Conservation (phyloP, 2,329 filamentous ascomycete genomes). For the Colletotrichum camelliae region DNA sequence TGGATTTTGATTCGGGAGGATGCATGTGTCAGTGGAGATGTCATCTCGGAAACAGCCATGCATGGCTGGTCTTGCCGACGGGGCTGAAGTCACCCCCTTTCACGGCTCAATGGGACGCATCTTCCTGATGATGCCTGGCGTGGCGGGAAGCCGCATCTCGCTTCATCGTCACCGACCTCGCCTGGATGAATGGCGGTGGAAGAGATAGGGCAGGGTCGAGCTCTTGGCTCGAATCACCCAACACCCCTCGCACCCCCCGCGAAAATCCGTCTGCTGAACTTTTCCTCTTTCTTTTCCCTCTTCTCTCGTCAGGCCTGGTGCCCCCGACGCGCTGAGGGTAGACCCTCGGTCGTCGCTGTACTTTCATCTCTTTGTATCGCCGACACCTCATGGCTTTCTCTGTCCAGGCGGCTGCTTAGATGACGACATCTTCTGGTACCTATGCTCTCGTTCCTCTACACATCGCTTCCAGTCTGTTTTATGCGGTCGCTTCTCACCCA, state of each 20-base stretch:
- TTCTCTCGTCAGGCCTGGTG: neutral
- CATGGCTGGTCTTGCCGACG: neutral
- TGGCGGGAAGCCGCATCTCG: neutral
- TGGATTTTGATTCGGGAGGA: neutral
- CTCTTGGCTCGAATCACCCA: neutral
- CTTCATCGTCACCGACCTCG: neutral
- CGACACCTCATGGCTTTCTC: neutral
- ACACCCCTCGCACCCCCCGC: neutral
- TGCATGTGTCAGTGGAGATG: neutral
- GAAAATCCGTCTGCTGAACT: neutral
- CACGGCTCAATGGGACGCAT: neutral
- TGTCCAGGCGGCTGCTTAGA: neutral
- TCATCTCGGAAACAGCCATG: neutral
- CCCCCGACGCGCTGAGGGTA: neutral
- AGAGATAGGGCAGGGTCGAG: neutral
- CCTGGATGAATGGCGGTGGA: neutral
- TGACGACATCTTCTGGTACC: neutral
- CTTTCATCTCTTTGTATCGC: neutral
- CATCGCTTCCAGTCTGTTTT: neutral
- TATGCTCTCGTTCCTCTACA: neutral
- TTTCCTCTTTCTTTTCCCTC: neutral
- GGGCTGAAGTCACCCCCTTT: neutral
- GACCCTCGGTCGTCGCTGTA: neutral
- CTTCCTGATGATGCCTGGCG: neutral
- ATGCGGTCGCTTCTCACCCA: neutral